Conservation (phyloP, 2,329 filamentous ascomycete species). For the Colletotrichum simmondsii region DNA sequence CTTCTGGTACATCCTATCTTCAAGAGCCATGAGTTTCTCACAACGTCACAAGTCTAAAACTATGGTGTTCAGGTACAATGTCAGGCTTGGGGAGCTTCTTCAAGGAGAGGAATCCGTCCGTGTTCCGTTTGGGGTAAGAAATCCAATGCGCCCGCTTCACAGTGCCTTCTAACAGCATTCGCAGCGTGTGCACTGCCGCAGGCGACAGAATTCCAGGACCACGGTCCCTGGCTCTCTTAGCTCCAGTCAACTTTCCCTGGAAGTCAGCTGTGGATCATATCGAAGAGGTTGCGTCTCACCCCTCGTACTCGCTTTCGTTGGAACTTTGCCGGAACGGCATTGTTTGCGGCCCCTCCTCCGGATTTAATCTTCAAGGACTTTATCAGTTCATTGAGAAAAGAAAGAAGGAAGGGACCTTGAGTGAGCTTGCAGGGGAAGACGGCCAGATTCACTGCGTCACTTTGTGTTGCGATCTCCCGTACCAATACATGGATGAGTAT, state of each 20-base stretch:
- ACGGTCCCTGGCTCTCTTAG: conserved; percentile 60
- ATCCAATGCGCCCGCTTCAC: too few relatives aligned
- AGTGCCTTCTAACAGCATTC: too few relatives aligned
- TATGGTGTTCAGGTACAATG: conserved; percentile 48
- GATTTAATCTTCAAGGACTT: conserved; percentile 65
- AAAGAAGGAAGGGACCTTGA: conserved; percentile 56
- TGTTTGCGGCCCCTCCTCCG: conserved; percentile 70
- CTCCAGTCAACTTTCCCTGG: conserved; percentile 68
- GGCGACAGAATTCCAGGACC: conserved; percentile 70
- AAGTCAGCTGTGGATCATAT: conserved; percentile 63
- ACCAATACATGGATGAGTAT: conserved; percentile 71
- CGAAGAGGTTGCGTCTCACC: conserved; percentile 65
- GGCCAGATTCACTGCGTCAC: conserved; percentile 66
- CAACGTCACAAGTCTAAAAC: background rate
- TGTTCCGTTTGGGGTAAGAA: conserved; percentile 48
- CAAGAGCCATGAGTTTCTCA: background rate
- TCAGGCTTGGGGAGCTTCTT: conserved; percentile 62
- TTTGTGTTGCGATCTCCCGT: conserved; percentile 71
- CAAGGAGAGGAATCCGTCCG: conserved; percentile 59
- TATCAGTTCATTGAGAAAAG: conserved; percentile 60
- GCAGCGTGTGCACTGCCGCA: conserved; percentile 61
- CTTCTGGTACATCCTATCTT: conserved; percentile 51
- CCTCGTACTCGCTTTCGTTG: conserved; percentile 64
- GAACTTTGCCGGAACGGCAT: conserved; percentile 66
- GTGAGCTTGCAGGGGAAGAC: conserved; percentile 54